Evolutionary conservation across 108 stramenopile species (phyloP), one percentile per base, ranked within the genome.

Genomic region (Pseudonitzschia multiseries): DNA sequence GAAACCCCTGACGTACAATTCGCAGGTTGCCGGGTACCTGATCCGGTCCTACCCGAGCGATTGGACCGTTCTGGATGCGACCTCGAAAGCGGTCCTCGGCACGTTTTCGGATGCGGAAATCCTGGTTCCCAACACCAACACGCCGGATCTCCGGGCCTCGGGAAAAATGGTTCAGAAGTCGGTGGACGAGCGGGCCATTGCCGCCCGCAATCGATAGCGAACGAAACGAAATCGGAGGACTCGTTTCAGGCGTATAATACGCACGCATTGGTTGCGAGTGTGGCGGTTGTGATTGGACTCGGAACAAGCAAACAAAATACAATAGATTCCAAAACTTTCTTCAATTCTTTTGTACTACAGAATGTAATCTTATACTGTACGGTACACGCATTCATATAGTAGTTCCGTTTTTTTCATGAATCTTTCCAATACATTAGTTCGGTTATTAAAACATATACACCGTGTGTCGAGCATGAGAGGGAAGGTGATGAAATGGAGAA

Each of bases 1-100:
- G 20, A 92, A 92, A 73, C 88, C 91, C 4, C 77, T 92, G 36
- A 92, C 91, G 0, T 92, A 92, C 82, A 92, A 92, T 83, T 89
- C 87, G 42, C 87, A 88, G 70, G 70, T 92, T 2, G 84, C 81
- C 4, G 91, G 91, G 27, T 89, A 86, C 60, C 53, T 92, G 32
- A 70, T 84, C 1, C 80, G 91, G 26, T 50, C 60, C 0, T 89
- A 92, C 68, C 88, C 91, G 0, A 69, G 73, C 1, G 50, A 61
- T 20, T 92, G 91, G 91, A 62, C 33, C n/a, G 61, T 62, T 8
- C 40, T 62, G n/a, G 61, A 62, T 40, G 79, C 85, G 5, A 77
- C 79, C 6, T 31, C 86, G n/a, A 41, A 69, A 14, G 68, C 85
- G 17, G 74, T 84, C 14, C 67, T 92, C 17, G 68, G 65, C 32